phyloP scores from a whole-genome alignment of 768 basidiomycete species.

The Gymnopilus dilepis region DNA sequence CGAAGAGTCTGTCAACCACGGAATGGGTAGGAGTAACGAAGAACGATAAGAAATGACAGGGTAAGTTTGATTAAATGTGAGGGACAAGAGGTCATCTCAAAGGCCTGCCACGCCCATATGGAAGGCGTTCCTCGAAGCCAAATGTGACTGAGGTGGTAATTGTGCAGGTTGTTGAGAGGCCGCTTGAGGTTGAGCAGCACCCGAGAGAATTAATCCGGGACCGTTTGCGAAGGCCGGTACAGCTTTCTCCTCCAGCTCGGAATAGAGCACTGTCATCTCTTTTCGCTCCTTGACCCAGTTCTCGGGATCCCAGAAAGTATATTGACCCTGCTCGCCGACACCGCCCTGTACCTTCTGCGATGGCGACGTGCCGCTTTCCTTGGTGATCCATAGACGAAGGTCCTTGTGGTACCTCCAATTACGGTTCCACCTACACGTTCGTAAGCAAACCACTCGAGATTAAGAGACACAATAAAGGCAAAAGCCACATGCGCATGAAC shows the following conservation, averaged over 20 bases:
- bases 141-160: constrained; percentile 43
- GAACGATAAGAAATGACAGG: constrained; percentile 25
- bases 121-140: constrained; percentile 49
- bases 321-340: constrained; percentile 86
- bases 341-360: constrained; percentile 80
- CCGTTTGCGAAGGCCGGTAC: constrained; percentile 63
- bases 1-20: constrained; percentile 26
- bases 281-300: constrained; percentile 79
- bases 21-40: constrained; percentile 20
- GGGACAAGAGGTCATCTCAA: constrained; percentile 34
- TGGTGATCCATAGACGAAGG: constrained; percentile 82
- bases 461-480: constrained; percentile 10
- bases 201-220: constrained; percentile 34
- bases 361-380: constrained; percentile 80
- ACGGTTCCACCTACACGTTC: constrained; percentile 74
- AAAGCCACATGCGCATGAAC: neutral
- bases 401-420: constrained; percentile 98
- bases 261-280: constrained; percentile 76
- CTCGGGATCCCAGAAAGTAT: constrained; percentile 90
- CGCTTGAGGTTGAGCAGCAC: constrained; percentile 29
- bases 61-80: constrained; percentile 24
- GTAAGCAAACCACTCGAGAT: constrained; percentile 13
- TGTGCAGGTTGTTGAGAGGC: constrained; percentile 41
- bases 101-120: constrained; percentile 59
- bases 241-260: constrained; percentile 78